Evolutionary conservation across 179 eudicot species (phyloP), one percentile per base, ranked within the genome.

Genomic region (Beta macrorhiza): DNA sequence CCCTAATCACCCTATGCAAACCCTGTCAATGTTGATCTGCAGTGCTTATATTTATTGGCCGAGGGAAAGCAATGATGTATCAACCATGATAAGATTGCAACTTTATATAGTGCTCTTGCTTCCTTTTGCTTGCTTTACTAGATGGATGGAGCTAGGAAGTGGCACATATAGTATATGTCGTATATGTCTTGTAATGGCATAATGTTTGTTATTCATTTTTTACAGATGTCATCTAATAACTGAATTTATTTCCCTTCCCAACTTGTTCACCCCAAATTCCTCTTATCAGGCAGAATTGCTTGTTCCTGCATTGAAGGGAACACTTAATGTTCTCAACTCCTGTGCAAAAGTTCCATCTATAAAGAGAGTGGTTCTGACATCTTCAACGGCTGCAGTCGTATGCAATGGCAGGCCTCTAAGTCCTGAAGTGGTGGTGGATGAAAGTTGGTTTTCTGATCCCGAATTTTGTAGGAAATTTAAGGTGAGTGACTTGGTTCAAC

Each of bases 231-330:
- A 37, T 37, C 42, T 37, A 37, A 37, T 37, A 37, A 37, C 42
- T 37, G 42, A 37, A 37, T 37, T 29, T 37, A 37, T 37, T 37
- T 37, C 42, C 58, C 10, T 37, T 37, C 8, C 22, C 19, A 15
- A 20, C 78, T 13, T 72, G 65, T 0, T 15, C 29, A 51, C 32
- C 47, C n/a, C 12, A 7, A 37, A 37, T 75, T 57, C 25, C 25
- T 17, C 12, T 51, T 79, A 79, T 76, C 80, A 87, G 93, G 81
- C 87, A 5, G 91, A 90, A 29, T 56, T 90, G 69, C 73, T 90
- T 74, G 93, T 89, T 80, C 93, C 93, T 80, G 93, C 91, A 7
- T 76, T 90, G 55, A 90, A 90, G 82, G 92, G 92, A 68, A 90
- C 92, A 62, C 89, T 90, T 9, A 89, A 90, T 79, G 90, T 90